These are phyloP conservation scores for Petunia secreta DNA, from an alignment of 257 asterid genomes.

Conservation along the genomic window DNA sequence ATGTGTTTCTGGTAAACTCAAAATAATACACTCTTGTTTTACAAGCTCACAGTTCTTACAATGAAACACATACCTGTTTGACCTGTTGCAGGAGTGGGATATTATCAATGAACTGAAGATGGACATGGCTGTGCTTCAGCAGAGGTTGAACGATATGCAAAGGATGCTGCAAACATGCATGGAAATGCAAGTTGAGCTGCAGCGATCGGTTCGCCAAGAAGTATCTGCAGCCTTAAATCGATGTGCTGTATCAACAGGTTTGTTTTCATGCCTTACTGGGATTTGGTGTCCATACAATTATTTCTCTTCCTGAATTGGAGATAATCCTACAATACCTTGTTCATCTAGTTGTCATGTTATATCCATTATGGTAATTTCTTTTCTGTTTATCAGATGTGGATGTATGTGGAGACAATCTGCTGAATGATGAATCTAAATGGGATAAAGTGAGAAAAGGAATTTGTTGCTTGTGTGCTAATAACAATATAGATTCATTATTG, in stretches of 20 bases:
- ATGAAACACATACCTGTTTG: background rate
- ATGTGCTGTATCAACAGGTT: conserved; percentile 56
- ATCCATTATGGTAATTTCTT: background rate
- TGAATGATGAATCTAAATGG: conserved; percentile 58
- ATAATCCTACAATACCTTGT: background rate
- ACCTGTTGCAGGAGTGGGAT: conserved; percentile 62
- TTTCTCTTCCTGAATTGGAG: background rate
- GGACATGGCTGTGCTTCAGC: conserved; percentile 81
- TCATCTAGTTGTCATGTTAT: conserved; percentile 14
- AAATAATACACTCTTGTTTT: background rate
- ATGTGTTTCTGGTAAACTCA: conserved; percentile 14
- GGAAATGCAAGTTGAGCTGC: conserved; percentile 88
- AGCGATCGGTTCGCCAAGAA: conserved; percentile 69
- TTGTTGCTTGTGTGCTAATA: conserved; percentile 71
- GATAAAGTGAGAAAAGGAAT: conserved; percentile 76
- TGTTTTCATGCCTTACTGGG: conserved; percentile 9
- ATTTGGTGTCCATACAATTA: background rate
- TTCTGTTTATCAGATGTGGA: conserved; percentile 35
- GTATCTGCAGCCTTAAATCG: conserved; percentile 83
- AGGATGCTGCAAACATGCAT: conserved; percentile 84
- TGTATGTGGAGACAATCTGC: conserved; percentile 35
- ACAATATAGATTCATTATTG: conserved; percentile 70
- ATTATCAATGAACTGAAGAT: conserved; percentile 68
- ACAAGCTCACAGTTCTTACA: background rate
- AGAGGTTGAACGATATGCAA: conserved; percentile 79